Evolutionary conservation across 371 early-diverging fungal species (phyloP).

Genomic region (Syncephalis plumigaleata): DNA sequence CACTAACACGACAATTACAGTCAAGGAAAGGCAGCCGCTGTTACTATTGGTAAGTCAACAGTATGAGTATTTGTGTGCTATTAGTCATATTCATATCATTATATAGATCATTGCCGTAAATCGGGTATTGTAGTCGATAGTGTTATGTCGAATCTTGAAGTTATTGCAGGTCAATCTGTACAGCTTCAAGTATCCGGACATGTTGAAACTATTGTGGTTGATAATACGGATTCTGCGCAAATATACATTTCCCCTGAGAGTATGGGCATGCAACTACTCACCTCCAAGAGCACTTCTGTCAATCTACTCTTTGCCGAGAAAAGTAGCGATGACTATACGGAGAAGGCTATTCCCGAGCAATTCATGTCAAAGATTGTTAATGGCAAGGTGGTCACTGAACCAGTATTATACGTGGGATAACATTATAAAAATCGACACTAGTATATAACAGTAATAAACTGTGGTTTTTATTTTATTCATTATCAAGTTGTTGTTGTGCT

Average conservation of each 20-base stretch:
- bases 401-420: constrained; percentile 62
- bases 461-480: too few relatives aligned
- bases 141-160: constrained; percentile 71
- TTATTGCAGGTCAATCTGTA: constrained; percentile 78
- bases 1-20: constrained; percentile 67
- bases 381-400: constrained; percentile 59
- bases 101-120: constrained; percentile 66
- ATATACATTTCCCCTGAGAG: constrained; percentile 66
- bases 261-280: constrained; percentile 64
- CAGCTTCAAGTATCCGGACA: constrained; percentile 76
- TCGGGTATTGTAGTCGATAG: constrained; percentile 71
- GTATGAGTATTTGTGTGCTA: neutral
- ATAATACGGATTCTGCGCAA: constrained; percentile 86
- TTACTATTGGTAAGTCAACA: constrained; percentile 48
- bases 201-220: constrained; percentile 72
- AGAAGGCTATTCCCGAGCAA: constrained; percentile 84
- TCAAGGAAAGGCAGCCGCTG: constrained; percentile 85
- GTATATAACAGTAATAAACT: too few relatives aligned
- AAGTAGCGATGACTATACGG: constrained; percentile 62
- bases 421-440: too few relatives aligned
- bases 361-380: constrained; percentile 67
- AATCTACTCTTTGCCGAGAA: constrained; percentile 53
- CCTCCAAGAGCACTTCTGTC: constrained; percentile 76
- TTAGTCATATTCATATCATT: neutral
- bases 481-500: too few relatives aligned